Evolutionary conservation across 169 alveolate species (phyloP), one percentile per base, ranked within the genome.

Genomic region (Cryptosporidium ryanae): DNA sequence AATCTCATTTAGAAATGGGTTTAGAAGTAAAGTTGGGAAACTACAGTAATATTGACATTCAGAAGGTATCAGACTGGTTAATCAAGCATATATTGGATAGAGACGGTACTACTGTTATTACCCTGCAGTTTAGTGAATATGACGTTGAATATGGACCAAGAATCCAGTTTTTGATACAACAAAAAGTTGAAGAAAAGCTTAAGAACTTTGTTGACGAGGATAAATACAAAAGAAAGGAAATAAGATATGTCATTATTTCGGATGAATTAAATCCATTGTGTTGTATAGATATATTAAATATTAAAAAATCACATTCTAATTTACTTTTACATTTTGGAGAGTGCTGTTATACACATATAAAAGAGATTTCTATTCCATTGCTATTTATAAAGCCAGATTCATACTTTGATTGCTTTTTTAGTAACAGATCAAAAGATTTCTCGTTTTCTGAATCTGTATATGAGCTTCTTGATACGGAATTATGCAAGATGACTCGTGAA

Each of bases 121-220:
- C 70, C 12, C 57, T 76, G 23, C 87, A 76, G 27, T 76, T 76
- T 61, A 32, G 64, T 23, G 32, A 10, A 2, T 55, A 29, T 31
- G 87, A 76, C 59, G 64, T 76, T 23, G 46, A 59, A 32, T 76
- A 43, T 76, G 87, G 76, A 17, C 87, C 87, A 12, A 76, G 63
- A 25, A 76, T 76, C 38, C 76, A 76, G 63, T 76, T 18, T 38
- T 29, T 59, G 31, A 27, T 76, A 12, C 64, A 61, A n/a, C 15
- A 64, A 55, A 17, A 32, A 52, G 27, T 34, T 50, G 2, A 10
- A 31, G 17, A 43, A 38, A 25, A 23, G 23, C 43, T 27, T 50
- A 54, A 61, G 38, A 8, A 12, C 0, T 17, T 17, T 43, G 0
- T 61, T 13, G 55, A 55, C 1, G 66, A n/a, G 18, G 48, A 54